These are phyloP conservation scores for Bathelium albidoporum DNA, from an alignment of 495 filamentous ascomycete species.

Conservation along the genomic window DNA sequence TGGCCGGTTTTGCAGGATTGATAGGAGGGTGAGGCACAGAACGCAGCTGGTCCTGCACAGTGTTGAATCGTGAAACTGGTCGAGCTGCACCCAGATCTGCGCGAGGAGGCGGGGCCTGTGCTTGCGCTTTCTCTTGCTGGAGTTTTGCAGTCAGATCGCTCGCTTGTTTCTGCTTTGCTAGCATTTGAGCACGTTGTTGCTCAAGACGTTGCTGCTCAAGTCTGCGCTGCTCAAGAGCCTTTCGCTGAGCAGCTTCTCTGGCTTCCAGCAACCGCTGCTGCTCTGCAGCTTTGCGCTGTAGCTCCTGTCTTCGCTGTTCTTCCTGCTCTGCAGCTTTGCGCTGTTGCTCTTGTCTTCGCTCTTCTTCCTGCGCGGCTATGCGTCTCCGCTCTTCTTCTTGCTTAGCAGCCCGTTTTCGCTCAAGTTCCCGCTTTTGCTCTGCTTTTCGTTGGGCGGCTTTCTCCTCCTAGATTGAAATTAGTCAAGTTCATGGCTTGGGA, in stretches of 20 bases:
- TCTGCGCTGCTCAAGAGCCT: conserved; percentile 41
- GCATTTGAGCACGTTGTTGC: conserved; percentile 5
- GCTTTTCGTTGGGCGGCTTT: conserved; percentile 65
- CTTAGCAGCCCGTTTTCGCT: conserved; percentile 58
- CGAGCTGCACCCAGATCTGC: conserved; percentile 41
- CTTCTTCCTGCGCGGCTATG: conserved; percentile 48
- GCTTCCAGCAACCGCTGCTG: conserved; percentile 46
- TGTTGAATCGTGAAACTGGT: conserved; percentile 46
- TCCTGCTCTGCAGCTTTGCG: conserved; percentile 38
- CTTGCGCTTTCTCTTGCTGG: conserved; percentile 33
- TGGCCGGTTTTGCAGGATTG: conserved; percentile 58
- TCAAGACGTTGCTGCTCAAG: conserved; percentile 38
- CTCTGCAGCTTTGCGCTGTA: conserved; percentile 40
- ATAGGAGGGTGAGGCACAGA: conserved; percentile 40
- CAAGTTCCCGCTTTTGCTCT: conserved; percentile 65
- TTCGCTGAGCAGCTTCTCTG: conserved; percentile 58
- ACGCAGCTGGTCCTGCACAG: conserved; percentile 40
- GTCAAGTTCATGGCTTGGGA: background rate
- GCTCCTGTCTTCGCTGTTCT: conserved; percentile 43
- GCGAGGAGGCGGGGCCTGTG: conserved; percentile 29
- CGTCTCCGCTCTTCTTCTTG: conserved; percentile 65
- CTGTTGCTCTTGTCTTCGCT: conserved; percentile 28
- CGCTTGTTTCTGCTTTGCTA: conserved; percentile 21
- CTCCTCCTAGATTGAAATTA: conserved; percentile 45
- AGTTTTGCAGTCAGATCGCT: conserved; percentile 33